Percentiles rank a stretch among this genome's conserved stretches.
phyloP scores from a whole-genome alignment of 768 basidiomycete species.

The Suillus plorans region DNA sequence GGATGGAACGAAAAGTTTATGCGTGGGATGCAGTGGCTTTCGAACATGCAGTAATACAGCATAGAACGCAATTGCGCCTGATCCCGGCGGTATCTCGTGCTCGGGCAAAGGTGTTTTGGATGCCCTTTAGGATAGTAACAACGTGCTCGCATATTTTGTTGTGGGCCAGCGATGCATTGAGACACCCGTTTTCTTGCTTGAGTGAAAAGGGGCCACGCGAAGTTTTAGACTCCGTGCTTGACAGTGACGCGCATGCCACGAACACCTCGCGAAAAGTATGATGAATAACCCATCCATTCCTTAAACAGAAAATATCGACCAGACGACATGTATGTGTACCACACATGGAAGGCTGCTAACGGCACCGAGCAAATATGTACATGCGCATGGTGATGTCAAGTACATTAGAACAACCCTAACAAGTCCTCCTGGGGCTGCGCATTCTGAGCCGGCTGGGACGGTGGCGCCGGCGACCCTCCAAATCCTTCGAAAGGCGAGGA shows the following conservation, averaged over 20 bases:
- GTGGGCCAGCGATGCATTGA: too few relatives aligned
- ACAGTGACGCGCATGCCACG: not conserved
- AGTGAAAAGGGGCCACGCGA: too few relatives aligned
- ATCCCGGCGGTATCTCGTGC: too few relatives aligned
- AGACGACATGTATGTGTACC: not conserved
- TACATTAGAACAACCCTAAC: slow-evolving; percentile 50
- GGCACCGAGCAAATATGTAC: not conserved
- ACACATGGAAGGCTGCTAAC: not conserved
- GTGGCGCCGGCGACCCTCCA: slow-evolving; percentile 11
- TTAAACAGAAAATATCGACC: not conserved
- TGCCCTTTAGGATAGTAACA: too few relatives aligned
- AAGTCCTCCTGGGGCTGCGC: slow-evolving; percentile 46
- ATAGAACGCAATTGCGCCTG: too few relatives aligned
- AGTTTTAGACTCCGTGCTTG: not conserved
- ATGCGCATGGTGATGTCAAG: not conserved
- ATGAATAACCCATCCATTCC: not conserved
- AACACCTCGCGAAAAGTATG: not conserved
- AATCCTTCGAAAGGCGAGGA: slow-evolving; percentile 24
- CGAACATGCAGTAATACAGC: too few relatives aligned
- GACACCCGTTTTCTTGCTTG: too few relatives aligned
- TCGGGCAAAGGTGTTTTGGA: too few relatives aligned
- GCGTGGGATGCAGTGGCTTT: too few relatives aligned
- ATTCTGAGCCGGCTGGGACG: slow-evolving; percentile 23
- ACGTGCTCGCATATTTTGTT: too few relatives aligned
- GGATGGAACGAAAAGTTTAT: too few relatives aligned